These are phyloP conservation scores for Didymella pomorum DNA, from an alignment of 2,329 filamentous ascomycete species.

Conservation along the genomic window DNA sequence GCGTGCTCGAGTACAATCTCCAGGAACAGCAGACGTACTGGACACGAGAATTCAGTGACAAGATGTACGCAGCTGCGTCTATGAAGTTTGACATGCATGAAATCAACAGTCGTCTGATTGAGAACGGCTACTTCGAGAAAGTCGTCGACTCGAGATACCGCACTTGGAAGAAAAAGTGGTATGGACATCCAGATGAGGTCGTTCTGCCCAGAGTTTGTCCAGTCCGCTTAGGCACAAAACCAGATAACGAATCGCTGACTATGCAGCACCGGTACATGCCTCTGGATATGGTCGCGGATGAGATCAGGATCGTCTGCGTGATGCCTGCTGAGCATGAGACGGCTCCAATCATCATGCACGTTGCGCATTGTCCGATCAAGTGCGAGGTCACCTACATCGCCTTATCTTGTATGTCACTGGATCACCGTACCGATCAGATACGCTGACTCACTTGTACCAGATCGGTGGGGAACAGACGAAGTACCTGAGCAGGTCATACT, in stretches of 20 bases:
- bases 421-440: background rate
- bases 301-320: background rate
- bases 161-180: background rate
- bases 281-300: background rate
- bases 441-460: background rate
- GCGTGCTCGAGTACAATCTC: background rate
- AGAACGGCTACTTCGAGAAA: background rate
- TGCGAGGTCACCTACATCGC: background rate
- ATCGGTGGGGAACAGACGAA: background rate
- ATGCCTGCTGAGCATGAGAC: background rate
- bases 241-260: background rate
- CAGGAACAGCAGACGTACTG: background rate
- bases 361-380: background rate
- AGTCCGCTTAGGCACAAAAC: background rate
- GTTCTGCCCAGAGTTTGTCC: background rate
- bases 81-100: background rate
- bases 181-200: background rate
- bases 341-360: background rate
- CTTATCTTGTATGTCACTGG: background rate
- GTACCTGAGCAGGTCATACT: background rate
- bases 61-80: background rate
- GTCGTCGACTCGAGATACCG: background rate
- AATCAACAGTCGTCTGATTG: background rate
- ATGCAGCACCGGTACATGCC: background rate
- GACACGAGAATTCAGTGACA: background rate